phyloP scores from a whole-genome alignment of 106 monocot genomes.

The Agapanthus africanus region DNA sequence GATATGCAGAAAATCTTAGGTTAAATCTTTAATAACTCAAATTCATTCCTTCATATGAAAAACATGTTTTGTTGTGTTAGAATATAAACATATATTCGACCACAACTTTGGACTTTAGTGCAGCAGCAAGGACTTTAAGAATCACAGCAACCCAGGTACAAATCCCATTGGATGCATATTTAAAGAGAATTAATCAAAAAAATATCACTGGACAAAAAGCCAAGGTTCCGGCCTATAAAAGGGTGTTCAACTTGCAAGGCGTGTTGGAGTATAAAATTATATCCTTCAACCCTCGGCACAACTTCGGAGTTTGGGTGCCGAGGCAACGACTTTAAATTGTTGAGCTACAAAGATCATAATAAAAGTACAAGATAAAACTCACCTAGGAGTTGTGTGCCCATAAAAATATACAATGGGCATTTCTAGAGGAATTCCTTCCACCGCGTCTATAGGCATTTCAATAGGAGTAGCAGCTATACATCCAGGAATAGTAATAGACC shows the following conservation, averaged over 20 bases:
- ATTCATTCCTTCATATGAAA: not conserved
- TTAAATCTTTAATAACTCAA: not conserved
- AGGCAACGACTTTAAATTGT: too few relatives aligned
- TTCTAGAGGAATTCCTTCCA: conserved; percentile 95
- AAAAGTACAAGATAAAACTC: not conserved
- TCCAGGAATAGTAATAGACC: conserved; percentile 93
- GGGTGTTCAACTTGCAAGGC: too few relatives aligned
- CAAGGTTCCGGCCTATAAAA: too few relatives aligned
- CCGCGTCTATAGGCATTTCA: conserved; percentile 92
- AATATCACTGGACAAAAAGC: too few relatives aligned
- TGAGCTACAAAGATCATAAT: not conserved
- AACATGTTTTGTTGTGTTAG: not conserved
- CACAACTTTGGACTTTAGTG: too few relatives aligned
- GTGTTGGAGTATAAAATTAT: not conserved
- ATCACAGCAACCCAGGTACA: too few relatives aligned
- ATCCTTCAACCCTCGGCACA: not conserved
- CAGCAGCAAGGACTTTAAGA: too few relatives aligned
- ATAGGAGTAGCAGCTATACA: conserved; percentile 92
- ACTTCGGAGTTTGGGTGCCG: too few relatives aligned
- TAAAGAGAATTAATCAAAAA: too few relatives aligned
- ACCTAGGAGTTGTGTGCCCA: conserved; percentile 93
- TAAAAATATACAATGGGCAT: conserved; percentile 90
- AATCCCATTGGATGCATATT: too few relatives aligned
- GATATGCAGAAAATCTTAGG: not conserved
- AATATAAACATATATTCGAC: not conserved